Conservation (phyloP, 1,284 basidiomycete genomes). For the Ganoderma lucidum region DNA sequence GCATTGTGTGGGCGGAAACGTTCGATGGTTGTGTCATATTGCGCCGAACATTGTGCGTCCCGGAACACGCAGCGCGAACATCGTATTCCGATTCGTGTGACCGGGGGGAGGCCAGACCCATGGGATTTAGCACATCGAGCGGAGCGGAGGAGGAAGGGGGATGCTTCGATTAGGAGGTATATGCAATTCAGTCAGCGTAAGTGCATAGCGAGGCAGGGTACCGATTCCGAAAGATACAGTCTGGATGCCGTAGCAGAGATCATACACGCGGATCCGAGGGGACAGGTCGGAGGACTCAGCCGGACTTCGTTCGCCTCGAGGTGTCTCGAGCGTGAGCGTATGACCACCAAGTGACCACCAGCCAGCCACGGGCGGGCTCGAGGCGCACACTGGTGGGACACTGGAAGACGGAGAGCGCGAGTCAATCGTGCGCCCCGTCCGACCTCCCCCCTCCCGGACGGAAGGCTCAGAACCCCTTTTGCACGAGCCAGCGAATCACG, state of each 20-base stretch:
- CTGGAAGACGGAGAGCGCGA: constrained; percentile 10
- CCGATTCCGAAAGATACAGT: constrained; percentile 1
- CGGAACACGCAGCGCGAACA: not conserved
- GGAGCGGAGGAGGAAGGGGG: not conserved
- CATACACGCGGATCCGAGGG: not conserved
- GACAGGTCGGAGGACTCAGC: constrained; percentile 6
- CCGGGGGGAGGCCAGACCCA: not conserved
- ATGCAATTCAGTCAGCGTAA: not conserved
- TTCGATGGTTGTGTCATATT: constrained; percentile 1
- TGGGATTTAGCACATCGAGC: not conserved
- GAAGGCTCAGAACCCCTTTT: constrained; percentile 59
- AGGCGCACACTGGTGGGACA: constrained; percentile 8
- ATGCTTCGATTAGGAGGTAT: constrained; percentile 1
- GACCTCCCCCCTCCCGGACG: no score
- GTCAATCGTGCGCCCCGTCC: not conserved
- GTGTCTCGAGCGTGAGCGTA: constrained; percentile 8
- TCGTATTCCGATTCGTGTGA: not conserved
- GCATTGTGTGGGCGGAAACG: not conserved
- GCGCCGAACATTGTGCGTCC: constrained; percentile 1
- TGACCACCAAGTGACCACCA: not conserved
- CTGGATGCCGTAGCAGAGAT: constrained; percentile 1
- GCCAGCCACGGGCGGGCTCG: not conserved
- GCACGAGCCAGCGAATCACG: constrained; percentile 64
- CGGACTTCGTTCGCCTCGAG: constrained; percentile 7
- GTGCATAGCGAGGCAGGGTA: constrained; percentile 7